These are phyloP conservation scores for Crithidia acanthocephali DNA, from an alignment of 208 protist genomes.

Conservation along the genomic window DNA sequence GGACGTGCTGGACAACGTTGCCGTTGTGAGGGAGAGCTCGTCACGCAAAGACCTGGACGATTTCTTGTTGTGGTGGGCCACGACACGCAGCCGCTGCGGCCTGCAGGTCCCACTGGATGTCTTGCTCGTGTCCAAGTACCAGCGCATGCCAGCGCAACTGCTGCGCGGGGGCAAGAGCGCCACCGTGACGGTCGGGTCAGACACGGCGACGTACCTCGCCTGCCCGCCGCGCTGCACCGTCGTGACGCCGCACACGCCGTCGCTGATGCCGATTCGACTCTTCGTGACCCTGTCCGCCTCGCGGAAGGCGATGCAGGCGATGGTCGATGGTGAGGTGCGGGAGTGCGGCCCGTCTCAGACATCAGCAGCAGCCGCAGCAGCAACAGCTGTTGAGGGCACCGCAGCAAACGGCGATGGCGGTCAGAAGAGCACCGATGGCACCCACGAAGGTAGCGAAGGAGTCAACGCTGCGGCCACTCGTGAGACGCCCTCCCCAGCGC, in stretches of 20 bases:
- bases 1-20: conserved; percentile 43
- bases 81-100: conserved; percentile 44
- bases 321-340: conserved; percentile 30
- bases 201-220: conserved; percentile 21
- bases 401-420: no score
- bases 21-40: conserved; percentile 49
- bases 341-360: neutral
- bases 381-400: no score
- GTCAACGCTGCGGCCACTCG: neutral
- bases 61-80: conserved; percentile 77
- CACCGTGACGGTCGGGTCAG: conserved; percentile 24
- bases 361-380: neutral
- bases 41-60: conserved; percentile 54
- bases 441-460: no score
- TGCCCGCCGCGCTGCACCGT: conserved; percentile 18
- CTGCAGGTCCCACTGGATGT: conserved; percentile 63
- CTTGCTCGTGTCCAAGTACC: conserved; percentile 36
- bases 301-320: conserved; percentile 30
- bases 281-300: conserved; percentile 44
- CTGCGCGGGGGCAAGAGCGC: conserved; percentile 24
- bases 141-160: conserved; percentile 34
- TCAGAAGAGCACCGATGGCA: no score
- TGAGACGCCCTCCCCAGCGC: no score
- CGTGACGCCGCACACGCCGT: conserved; percentile 27
- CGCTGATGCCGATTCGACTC: conserved; percentile 36